Evolutionary conservation across 2,329 filamentous ascomycete species (phyloP), one percentile per base, ranked within the genome.

Genomic region (Magnaporthiopsis poae): DNA sequence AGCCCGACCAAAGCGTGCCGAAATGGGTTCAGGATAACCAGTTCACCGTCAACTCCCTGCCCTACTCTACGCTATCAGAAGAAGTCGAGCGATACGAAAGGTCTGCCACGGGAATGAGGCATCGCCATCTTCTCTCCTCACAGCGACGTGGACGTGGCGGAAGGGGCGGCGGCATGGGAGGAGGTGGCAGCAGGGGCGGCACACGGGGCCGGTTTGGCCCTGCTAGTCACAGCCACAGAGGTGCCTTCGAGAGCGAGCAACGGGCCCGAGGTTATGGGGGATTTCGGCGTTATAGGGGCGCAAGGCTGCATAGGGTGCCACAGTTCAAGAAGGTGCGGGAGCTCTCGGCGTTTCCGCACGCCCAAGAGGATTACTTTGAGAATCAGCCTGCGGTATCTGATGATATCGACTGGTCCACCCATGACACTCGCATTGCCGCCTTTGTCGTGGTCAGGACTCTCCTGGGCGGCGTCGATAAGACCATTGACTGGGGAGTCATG

Each of bases 401-500:
- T 62, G 74, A 77, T 1, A 71, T 77, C 3, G 77, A 80, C 63
- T 77, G 79, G 71, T 79, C 81, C 67, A 77, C 76, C 52, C 78
- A 82, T 61, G 73, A 76, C 56, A 75, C 75, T 4, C 76, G 87
- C 35, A 76, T 88, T 65, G 81, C 84, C 25, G 83, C 85, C 3
- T 85, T 88, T 67, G 77, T 88, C 64, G 81, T 84, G 18, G 78
- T 88, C 56, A 81, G 82, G 25, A 82, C 82, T 9, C 75, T 89
- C 11, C 76, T 87, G 8, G 87, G 87, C 12, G 87, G 87, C 8
- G 78, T 86, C 13, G 83, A 86, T 69, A 81, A 83, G 70, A 77
- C 80, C 1, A 78, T 87, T 29, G 87, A 89, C 70, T 88, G 86
- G 82, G 86, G 86, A 12, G 71, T 88, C 60, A 76, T 88, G 67